A percentile compares a stretch with the other conserved stretches of the same genome.
phyloP scores from a whole-genome alignment of 2,329 filamentous ascomycete species.

The Lachnum nothofagi region DNA sequence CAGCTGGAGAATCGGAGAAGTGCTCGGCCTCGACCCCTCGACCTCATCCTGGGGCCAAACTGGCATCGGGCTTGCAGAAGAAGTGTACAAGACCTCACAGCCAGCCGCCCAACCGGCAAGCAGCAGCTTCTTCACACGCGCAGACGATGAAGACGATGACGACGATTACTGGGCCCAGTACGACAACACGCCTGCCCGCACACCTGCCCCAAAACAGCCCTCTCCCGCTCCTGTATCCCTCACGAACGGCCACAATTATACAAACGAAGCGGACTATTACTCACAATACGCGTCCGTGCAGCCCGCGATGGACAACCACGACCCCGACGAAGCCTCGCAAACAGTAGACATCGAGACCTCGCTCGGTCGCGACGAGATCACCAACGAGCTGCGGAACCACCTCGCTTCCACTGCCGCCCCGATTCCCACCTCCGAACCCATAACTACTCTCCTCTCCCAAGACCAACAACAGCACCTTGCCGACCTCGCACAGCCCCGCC shows the following conservation, averaged over 20 bases:
- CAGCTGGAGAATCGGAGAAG: conserved; percentile 69
- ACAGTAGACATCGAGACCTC: conserved; percentile 41
- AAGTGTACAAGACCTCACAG: conserved; percentile 38
- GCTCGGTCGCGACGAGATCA: conserved; percentile 40
- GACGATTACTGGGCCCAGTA: conserved; percentile 79
- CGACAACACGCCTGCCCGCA: conserved; percentile 63
- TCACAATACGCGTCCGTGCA: conserved; percentile 73
- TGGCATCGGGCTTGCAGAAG: conserved; percentile 57
- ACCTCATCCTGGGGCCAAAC: conserved; percentile 46
- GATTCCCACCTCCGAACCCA: conserved; percentile 3
- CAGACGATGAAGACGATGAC: conserved; percentile 59
- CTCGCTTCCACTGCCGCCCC: conserved; percentile 14
- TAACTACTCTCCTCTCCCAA: conserved; percentile 9
- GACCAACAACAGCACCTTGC: too few relatives aligned
- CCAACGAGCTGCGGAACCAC: conserved; percentile 26
- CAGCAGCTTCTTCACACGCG: conserved; percentile 18
- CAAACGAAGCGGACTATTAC: conserved; percentile 66
- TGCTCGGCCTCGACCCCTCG: conserved; percentile 54
- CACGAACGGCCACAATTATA: conserved; percentile 7
- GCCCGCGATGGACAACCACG: conserved; percentile 73
- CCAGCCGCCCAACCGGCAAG: conserved; percentile 9
- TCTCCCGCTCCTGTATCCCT: conserved; percentile 45
- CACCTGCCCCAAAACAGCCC: conserved; percentile 59
- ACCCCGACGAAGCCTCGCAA: conserved; percentile 62
- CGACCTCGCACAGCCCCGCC: conserved; percentile 49